Base-by-base conservation (phyloP, 2,329 filamentous ascomycete species). In the Colletotrichum horii region DNA sequence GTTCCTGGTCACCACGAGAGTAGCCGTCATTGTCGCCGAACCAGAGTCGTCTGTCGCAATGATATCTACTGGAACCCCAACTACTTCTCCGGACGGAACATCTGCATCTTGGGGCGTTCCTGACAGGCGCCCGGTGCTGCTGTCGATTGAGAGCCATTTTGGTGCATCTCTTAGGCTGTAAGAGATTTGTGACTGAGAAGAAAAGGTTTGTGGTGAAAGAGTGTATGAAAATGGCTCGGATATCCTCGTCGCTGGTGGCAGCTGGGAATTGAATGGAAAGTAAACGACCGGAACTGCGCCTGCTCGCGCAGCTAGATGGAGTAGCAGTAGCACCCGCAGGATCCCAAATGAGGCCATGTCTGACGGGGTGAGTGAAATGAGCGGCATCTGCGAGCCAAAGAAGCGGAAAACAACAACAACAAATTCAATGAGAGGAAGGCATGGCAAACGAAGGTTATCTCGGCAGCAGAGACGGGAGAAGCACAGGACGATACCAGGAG, bases 221-320 rank as follows among this genome's bases (percentile, higher is more conserved):
- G 90, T 87, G 80, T 96, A 95, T 12, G 88, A 90, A 83, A 95
- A 97, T 4, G 89, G 87, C 79, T 93, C 82, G 55, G 89, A 90
- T 75, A 94, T 87, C 78, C 94, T 90, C 24, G 95, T 95, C 69
- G 96, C 93, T 5, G 94, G 93, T 36, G 95, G 95, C 1, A 97
- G 89, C 83, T 98, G 96, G 4, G 94, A 93, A 84, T 97, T 97
- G 83, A 98, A 89, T 1, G 95, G 95, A 79, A 96, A 96, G 62
- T 87, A 85, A 64, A 88, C 81, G 28, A 83, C 80, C 14, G 90
- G 90, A 22, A 83, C 80, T 68, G 85, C 83, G 48, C 74, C 78
- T n/a, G 82, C 82, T 38, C 84, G 78, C 32, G 77, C 78, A 55
- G 81, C 52, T 71, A 86, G 75, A 43, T 80, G 75, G 62, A 85